Percentiles rank a stretch among this genome's conserved stretches.
Conservation (phyloP, 1,139 yeast genomes). For the Scheffersomyces illinoinensis region DNA sequence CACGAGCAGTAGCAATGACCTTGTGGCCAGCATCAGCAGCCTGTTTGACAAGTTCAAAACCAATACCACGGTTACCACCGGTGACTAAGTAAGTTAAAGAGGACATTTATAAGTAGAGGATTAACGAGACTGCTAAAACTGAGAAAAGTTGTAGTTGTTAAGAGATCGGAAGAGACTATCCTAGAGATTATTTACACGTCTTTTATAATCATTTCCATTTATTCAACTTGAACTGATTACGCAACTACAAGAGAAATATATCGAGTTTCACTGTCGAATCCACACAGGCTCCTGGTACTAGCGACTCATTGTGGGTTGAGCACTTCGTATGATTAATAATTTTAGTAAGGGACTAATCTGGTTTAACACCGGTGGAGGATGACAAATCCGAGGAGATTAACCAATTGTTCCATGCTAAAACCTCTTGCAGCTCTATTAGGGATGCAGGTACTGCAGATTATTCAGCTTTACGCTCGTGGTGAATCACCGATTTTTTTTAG, state of each 20-base stretch:
- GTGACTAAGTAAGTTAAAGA: slow-evolving; percentile 17
- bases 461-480: too few species aligned
- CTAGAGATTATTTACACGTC: neutral
- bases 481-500: too few species aligned
- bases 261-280: neutral
- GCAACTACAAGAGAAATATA: neutral
- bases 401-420: too few species aligned
- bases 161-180: neutral
- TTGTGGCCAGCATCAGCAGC: slow-evolving; percentile 14
- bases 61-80: slow-evolving; percentile 35
- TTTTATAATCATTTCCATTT: neutral
- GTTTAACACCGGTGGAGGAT: neutral
- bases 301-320: neutral
- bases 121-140: neutral
- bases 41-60: slow-evolving; percentile 22
- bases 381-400: neutral
- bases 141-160: neutral
- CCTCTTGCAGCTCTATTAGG: too few species aligned
- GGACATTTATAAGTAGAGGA: neutral
- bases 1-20: slow-evolving; percentile 22
- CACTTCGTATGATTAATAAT: neutral
- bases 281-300: neutral
- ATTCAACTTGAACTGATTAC: too few species aligned
- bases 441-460: too few species aligned
- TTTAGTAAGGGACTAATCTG: neutral